Percentiles rank a stretch among this genome's conserved stretches.
Conservation (phyloP, 352 stramenopile species). For the Blastocystis sp. region DNA sequence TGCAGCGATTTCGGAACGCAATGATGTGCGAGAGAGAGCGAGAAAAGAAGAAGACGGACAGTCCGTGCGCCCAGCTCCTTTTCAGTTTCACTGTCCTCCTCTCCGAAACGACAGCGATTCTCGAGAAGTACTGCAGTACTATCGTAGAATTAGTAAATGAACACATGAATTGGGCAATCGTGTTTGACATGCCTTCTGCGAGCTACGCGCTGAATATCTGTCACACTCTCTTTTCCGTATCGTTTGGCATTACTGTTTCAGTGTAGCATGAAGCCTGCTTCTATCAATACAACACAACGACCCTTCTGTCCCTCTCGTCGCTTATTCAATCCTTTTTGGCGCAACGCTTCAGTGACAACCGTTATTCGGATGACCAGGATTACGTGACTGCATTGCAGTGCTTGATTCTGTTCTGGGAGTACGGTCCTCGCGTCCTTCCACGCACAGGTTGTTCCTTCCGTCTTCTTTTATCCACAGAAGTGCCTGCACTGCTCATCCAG, state of each 20-base stretch:
- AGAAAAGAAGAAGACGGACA: not conserved
- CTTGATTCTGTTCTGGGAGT: constrained; percentile 2
- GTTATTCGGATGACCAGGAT: not conserved
- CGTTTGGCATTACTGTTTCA: not conserved
- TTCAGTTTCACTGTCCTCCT: constrained; percentile 58
- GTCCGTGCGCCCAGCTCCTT: constrained; percentile 12
- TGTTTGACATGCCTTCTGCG: not conserved
- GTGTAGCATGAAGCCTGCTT: constrained; percentile 11
- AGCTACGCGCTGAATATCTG: not conserved
- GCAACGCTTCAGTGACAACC: not conserved
- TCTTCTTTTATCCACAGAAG: not conserved
- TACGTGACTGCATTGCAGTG: not conserved
- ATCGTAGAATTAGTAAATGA: constrained; percentile 22
- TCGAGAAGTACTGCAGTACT: constrained; percentile 10
- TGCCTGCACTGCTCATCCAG: not conserved
- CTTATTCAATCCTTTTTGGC: not conserved
- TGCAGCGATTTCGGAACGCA: not conserved
- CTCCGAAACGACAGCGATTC: constrained; percentile 19
- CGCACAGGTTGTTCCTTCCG: not conserved
- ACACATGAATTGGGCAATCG: not conserved
- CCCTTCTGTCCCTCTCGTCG: not conserved
- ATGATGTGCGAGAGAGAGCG: constrained; percentile 21
- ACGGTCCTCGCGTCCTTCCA: not conserved
- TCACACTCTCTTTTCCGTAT: constrained; percentile 46
- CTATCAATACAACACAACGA: not conserved